Evolutionary conservation across 225 moss, liverwort and hornwort genomes (phyloP).

Genomic region (Sphagnum contortum): DNA sequence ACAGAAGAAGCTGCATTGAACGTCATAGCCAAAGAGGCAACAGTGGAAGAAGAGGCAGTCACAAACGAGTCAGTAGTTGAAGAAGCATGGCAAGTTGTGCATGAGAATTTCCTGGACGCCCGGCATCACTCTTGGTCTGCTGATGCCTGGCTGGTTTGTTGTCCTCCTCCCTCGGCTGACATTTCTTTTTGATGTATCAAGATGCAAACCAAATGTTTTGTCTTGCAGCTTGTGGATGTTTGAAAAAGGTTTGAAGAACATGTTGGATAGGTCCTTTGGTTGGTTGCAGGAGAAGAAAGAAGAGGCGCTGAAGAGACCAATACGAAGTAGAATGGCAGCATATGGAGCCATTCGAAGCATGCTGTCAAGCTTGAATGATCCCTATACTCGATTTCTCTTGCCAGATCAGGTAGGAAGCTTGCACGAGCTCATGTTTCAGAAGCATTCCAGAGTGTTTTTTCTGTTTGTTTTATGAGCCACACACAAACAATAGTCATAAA

Average conservation of each 20-base stretch:
- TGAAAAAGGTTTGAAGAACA: too few species aligned
- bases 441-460: too few species aligned
- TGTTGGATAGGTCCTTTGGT: too few species aligned
- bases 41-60: slow-evolving; percentile 34
- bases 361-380: slow-evolving; percentile 66
- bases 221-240: too few species aligned
- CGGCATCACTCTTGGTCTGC: slow-evolving; percentile 75
- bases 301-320: slow-evolving; percentile 50
- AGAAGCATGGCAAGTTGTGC: slow-evolving; percentile 85
- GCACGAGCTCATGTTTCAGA: too few species aligned
- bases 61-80: slow-evolving; percentile 71
- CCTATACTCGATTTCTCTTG: slow-evolving; percentile 79
- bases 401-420: slow-evolving; percentile 50
- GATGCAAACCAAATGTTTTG: too few species aligned
- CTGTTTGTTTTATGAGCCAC: too few species aligned
- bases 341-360: slow-evolving; percentile 63
- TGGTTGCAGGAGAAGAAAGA: slow-evolving; percentile 58
- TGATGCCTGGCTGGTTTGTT: slow-evolving; percentile 58
- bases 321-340: slow-evolving; percentile 88
- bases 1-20: slow-evolving; percentile 17
- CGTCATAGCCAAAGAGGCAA: slow-evolving; percentile 23
- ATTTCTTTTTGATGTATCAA: too few species aligned
- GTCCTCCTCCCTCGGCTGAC: not conserved
- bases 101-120: slow-evolving; percentile 77
- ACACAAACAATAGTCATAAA: too few species aligned